Evolutionary conservation across 106 monocot genomes (phyloP).

Genomic region (Acanthochlamys bracteata): DNA sequence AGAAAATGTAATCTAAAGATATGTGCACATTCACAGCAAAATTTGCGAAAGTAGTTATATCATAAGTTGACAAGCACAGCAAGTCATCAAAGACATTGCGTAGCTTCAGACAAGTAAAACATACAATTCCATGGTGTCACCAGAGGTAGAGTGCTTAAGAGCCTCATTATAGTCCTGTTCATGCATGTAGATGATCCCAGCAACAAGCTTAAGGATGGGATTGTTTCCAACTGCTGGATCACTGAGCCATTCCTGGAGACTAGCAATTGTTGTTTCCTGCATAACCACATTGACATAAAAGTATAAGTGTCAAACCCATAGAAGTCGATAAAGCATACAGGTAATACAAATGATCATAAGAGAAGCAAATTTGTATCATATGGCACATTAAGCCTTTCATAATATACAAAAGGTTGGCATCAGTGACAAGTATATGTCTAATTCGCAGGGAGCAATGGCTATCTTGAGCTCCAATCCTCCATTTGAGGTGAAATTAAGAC

Average conservation of each 20-base stretch:
- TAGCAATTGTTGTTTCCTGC: slow-evolving; percentile 71
- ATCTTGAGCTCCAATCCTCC: no score
- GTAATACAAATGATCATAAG: no score
- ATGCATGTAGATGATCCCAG: slow-evolving; percentile 88
- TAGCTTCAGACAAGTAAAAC: background rate
- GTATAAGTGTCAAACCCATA: background rate
- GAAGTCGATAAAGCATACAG: background rate
- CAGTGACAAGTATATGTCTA: no score
- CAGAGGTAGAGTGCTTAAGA: slow-evolving; percentile 81
- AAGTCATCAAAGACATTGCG: background rate
- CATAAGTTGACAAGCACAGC: background rate
- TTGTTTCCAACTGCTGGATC: slow-evolving; percentile 86
- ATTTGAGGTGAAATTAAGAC: no score
- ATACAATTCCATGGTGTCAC: slow-evolving; percentile 91
- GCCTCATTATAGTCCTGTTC: slow-evolving; percentile 91
- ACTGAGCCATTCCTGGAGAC: slow-evolving; percentile 71
- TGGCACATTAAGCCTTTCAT: no score
- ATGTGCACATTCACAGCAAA: no score
- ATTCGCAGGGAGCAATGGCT: no score
- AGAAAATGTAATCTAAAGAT: no score
- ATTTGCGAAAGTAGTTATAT: background rate
- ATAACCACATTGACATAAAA: background rate
- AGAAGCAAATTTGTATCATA: no score
- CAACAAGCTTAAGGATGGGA: slow-evolving; percentile 62
- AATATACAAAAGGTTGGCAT: no score